Evolutionary conservation across 176 grass and related monocot species (phyloP).

Genomic region (Lolium multiflorum): DNA sequence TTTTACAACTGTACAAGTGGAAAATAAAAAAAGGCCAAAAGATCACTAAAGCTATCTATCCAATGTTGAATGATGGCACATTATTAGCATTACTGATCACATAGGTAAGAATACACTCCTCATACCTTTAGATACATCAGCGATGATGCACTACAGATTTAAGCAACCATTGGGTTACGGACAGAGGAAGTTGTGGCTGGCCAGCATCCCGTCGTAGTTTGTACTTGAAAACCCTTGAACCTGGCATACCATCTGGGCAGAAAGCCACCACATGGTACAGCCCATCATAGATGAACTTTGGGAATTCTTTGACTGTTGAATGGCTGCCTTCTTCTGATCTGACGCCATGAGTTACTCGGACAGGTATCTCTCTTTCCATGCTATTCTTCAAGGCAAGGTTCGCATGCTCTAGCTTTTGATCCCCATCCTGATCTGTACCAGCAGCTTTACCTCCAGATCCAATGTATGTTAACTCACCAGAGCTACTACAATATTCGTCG

Average conservation of each 20-base stretch:
- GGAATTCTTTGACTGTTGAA: slow-evolving; percentile 37
- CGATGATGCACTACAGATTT: slow-evolving; percentile 42
- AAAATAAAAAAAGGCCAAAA: not conserved
- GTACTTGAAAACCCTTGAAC: slow-evolving; percentile 57
- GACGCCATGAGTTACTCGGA: slow-evolving; percentile 68
- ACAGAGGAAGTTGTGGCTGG: slow-evolving; percentile 65
- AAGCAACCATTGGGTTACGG: slow-evolving; percentile 42
- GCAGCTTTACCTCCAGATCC: slow-evolving; percentile 70
- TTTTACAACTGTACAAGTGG: too few relatives aligned
- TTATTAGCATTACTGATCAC: slow-evolving; percentile 61
- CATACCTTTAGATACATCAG: slow-evolving; percentile 61
- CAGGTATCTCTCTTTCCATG: slow-evolving; percentile 54
- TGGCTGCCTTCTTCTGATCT: slow-evolving; percentile 36
- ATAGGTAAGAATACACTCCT: slow-evolving; percentile 54
- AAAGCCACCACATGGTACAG: slow-evolving; percentile 59
- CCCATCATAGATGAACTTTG: slow-evolving; percentile 67
- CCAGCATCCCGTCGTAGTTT: slow-evolving; percentile 51
- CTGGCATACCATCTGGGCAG: slow-evolving; percentile 28
- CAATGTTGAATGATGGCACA: slow-evolving; percentile 22
- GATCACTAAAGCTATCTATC: not conserved
- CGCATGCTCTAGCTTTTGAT: slow-evolving; percentile 68
- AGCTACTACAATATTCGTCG: slow-evolving; percentile 54
- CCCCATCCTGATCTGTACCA: slow-evolving; percentile 47
- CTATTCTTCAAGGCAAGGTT: slow-evolving; percentile 71
- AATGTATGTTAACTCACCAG: slow-evolving; percentile 74